Conservation (phyloP, 1,139 yeast species). For the Casaregolazyma lundiana region DNA sequence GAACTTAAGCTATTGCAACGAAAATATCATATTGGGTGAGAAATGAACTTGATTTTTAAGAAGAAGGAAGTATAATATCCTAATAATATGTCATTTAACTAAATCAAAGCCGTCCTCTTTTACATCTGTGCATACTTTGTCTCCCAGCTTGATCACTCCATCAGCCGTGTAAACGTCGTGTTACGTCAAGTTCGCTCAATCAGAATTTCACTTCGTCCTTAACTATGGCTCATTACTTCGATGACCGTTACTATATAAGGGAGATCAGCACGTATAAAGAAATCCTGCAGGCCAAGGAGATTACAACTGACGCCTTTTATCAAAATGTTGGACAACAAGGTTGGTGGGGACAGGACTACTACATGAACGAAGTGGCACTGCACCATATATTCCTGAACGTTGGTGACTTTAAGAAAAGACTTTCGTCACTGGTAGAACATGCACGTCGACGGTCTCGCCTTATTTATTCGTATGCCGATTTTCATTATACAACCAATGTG, state of each 20-base stretch:
- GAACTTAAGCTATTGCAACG: too few species aligned
- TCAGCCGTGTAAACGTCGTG: too few species aligned
- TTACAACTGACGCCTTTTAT: slow-evolving; percentile 1
- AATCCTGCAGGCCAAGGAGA: slow-evolving; percentile 1
- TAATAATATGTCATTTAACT: too few species aligned
- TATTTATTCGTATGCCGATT: neutral
- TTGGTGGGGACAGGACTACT: slow-evolving; percentile 4
- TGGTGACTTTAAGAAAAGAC: neutral
- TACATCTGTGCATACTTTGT: too few species aligned
- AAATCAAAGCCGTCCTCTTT: too few species aligned
- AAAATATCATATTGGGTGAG: too few species aligned
- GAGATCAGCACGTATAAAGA: neutral
- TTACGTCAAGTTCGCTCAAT: too few species aligned
- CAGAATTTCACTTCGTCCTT: too few species aligned
- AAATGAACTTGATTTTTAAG: too few species aligned
- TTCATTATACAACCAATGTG: neutral
- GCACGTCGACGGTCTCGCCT: slow-evolving; percentile 1
- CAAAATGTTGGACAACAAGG: neutral
- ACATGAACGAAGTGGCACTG: slow-evolving; percentile 1
- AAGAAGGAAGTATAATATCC: too few species aligned
- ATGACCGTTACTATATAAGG: slow-evolving; percentile 2
- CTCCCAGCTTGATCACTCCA: too few species aligned
- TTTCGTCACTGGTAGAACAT: neutral
- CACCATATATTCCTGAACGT: neutral
- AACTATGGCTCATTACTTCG: slow-evolving; percentile 2